These are phyloP conservation scores for Skeletonema costatum DNA, from an alignment of 108 stramenopile genomes.

Conservation along the genomic window DNA sequence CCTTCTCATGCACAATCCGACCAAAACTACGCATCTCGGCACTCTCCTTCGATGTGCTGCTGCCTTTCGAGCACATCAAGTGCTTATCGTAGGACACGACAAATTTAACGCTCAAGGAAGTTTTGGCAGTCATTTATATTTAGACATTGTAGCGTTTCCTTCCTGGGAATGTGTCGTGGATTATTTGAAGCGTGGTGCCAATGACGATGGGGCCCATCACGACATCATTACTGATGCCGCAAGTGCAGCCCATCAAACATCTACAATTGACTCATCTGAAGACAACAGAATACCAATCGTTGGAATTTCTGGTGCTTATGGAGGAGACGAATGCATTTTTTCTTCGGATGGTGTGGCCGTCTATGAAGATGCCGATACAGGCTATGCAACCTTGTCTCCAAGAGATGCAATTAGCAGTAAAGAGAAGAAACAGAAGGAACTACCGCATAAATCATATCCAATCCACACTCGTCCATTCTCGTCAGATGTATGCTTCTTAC, in stretches of 20 bases:
- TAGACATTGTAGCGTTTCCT: slow-evolving; percentile 72
- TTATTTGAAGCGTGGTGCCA: slow-evolving; percentile 36
- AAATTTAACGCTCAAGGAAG: slow-evolving; percentile 68
- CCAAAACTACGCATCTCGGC: slow-evolving; percentile 78
- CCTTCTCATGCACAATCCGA: slow-evolving; percentile 77
- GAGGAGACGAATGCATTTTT: slow-evolving; percentile 43
- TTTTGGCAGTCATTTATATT: slow-evolving; percentile 74
- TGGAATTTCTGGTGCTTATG: slow-evolving; percentile 51
- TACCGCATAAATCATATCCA: slow-evolving; percentile 30
- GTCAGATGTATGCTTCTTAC: slow-evolving; percentile 39
- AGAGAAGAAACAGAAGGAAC: neutral
- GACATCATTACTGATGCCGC: neutral
- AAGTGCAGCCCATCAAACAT: neutral
- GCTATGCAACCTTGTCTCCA: slow-evolving; percentile 18
- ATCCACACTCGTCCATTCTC: slow-evolving; percentile 37
- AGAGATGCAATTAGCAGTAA: neutral
- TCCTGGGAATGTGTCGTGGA: slow-evolving; percentile 54
- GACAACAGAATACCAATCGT: slow-evolving; percentile 21
- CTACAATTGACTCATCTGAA: neutral
- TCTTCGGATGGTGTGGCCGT: slow-evolving; percentile 32
- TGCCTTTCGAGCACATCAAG: slow-evolving; percentile 70
- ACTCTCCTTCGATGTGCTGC: slow-evolving; percentile 80
- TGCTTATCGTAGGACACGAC: slow-evolving; percentile 73
- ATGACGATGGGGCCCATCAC: neutral
- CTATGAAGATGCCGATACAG: slow-evolving; percentile 22